Evolutionary conservation across 2,329 filamentous ascomycete genomes (phyloP), one percentile per base, ranked within the genome.

Genomic region (Zasmidium citrigriseum): DNA sequence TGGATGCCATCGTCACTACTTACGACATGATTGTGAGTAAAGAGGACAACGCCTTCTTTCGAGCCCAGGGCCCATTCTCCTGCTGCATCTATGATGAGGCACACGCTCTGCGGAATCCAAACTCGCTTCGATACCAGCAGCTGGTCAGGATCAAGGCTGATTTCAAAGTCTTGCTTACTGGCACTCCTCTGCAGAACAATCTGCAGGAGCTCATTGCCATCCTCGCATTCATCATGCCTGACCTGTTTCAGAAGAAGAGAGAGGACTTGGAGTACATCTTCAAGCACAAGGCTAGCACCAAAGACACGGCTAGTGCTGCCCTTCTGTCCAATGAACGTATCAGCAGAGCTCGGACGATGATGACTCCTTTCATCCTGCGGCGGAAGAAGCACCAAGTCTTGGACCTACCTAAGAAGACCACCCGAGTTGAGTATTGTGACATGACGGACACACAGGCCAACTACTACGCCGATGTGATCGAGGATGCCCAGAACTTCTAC

Each of bases 131-230:
- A 4, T 97, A 97, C 74, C 84, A 86, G 68, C 88, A 90, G 60
- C 80, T 98, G 53, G 86, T 90, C 68, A 83, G 85, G 34, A 92
- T 99, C 54, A 84, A 83, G 0, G 88, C 91, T 0, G 78, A 85
- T n/a, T 97, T 95, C 82, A 87, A 92, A 61, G 83, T 99, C 52
- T 82, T 99, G 3, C 83, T 99, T 23, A 91, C 88, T 24, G 95
- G 95, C 45, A 99, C 95, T 0, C 95, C 95, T 0, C 83, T 99
- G 1, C 91, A 96, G 73, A 96, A 99, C 77, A 98, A 98, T 72
- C 80, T 99, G 20, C 88, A 93, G 70, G 95, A 99, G 76, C 85
- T 99, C 68, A 89, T 92, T 44, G 90, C 92, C 2, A 84, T 99
- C 14, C 83, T 99, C 12, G 91, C 89, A n/a, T 98, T 99, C 71